Percentiles rank a stretch among this genome's conserved stretches.
Conservation (phyloP, 2,329 filamentous ascomycete genomes). For the Epichloe gansuensis region DNA sequence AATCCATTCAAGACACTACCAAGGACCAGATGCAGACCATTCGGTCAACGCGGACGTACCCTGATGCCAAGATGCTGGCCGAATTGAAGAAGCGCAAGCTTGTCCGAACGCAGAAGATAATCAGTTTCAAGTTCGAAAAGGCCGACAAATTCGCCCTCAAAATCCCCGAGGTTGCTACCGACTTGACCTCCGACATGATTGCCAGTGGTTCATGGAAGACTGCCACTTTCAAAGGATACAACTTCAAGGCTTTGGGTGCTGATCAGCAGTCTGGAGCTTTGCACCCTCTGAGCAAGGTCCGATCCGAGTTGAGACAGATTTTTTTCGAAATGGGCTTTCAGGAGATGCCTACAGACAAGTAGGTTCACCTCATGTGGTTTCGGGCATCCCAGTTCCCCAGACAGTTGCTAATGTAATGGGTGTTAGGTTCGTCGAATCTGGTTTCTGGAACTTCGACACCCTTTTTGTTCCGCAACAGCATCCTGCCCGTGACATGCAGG, state of each 20-base stretch:
- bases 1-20: slow-evolving; percentile 71
- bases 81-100: slow-evolving; percentile 92
- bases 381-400: too few species aligned
- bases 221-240: slow-evolving; percentile 71
- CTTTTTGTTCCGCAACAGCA: slow-evolving; percentile 95
- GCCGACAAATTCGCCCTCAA: slow-evolving; percentile 80
- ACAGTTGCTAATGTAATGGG: neutral
- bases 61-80: slow-evolving; percentile 64
- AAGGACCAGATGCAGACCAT: slow-evolving; percentile 64
- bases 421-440: slow-evolving; percentile 67
- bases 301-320: slow-evolving; percentile 89
- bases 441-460: slow-evolving; percentile 97
- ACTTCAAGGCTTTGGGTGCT: slow-evolving; percentile 60
- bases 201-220: slow-evolving; percentile 82
- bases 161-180: slow-evolving; percentile 86
- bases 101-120: slow-evolving; percentile 69
- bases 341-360: slow-evolving; percentile 87
- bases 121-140: slow-evolving; percentile 74
- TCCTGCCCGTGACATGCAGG: slow-evolving; percentile 90
- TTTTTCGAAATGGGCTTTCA: slow-evolving; percentile 99
- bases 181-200: slow-evolving; percentile 90
- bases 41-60: slow-evolving; percentile 49
- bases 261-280: slow-evolving; percentile 49
- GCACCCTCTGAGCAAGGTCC: slow-evolving; percentile 81
- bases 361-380: neutral